Conservation (phyloP, 2,329 filamentous ascomycete genomes). For the Cercospora sp. region DNA sequence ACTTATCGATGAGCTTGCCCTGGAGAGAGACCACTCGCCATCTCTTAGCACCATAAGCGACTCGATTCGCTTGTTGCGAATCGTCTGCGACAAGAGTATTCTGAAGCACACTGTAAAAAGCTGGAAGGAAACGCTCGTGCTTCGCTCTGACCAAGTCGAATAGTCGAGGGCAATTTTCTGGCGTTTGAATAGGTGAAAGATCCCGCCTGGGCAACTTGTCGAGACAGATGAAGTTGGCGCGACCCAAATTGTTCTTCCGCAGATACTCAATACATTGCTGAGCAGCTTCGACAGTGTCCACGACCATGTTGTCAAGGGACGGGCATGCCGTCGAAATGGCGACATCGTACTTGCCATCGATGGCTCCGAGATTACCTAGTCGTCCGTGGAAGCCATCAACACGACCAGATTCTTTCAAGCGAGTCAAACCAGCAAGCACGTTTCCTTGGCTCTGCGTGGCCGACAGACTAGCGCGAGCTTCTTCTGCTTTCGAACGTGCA, state of each 20-base stretch:
- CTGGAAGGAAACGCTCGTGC: constrained; percentile 79
- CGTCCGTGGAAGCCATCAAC: constrained; percentile 97
- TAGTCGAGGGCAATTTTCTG: constrained; percentile 85
- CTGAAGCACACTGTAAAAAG: constrained; percentile 93
- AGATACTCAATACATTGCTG: constrained; percentile 98
- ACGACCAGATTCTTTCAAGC: constrained; percentile 90
- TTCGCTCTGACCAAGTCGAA: constrained; percentile 92
- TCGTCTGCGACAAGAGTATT: constrained; percentile 93
- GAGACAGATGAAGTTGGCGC: constrained; percentile 94
- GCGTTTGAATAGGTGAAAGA: constrained; percentile 77
- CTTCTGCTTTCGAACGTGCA: constrained; percentile 90
- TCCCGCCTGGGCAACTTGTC: constrained; percentile 81
- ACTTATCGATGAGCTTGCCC: constrained; percentile 95
- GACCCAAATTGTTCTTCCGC: constrained; percentile 92
- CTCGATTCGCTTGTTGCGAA: constrained; percentile 92
- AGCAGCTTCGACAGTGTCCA: constrained; percentile 90
- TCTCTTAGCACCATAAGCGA: constrained; percentile 87
- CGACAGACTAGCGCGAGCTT: constrained; percentile 85
- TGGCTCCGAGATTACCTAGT: constrained; percentile 88
- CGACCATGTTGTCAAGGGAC: constrained; percentile 91
- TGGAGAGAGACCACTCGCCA: constrained; percentile 97
- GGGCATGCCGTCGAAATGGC: constrained; percentile 97
- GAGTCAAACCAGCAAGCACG: constrained; percentile 86
- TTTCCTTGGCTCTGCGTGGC: constrained; percentile 83
- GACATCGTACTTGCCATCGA: constrained; percentile 91